Evolutionary conservation across 1,284 basidiomycete species (phyloP).

Genomic region (Cutaneotrichosporon sp.): DNA sequence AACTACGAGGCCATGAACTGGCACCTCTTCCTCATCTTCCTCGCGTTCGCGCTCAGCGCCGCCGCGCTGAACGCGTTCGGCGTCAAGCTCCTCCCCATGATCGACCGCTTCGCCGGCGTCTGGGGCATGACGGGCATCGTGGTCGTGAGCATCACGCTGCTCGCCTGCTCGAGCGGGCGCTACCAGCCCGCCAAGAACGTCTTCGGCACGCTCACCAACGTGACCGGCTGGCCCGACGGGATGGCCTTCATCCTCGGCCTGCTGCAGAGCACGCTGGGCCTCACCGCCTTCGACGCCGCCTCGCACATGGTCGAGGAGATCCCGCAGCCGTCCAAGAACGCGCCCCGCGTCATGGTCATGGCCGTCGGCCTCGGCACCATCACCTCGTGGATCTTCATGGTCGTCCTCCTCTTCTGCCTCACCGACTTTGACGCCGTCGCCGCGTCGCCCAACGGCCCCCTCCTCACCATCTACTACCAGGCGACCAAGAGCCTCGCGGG

Average conservation of each 20-base stretch:
- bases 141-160: conserved; percentile 37
- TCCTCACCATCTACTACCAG: conserved; percentile 30
- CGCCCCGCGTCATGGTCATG: conserved; percentile 45
- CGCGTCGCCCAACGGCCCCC: conserved; percentile 14
- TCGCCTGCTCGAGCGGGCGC: conserved; percentile 21
- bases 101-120: conserved; percentile 35
- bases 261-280: conserved; percentile 37
- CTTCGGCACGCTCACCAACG: conserved; percentile 47
- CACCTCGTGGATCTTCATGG: conserved; percentile 42
- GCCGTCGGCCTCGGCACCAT: conserved; percentile 38
- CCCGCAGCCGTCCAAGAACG: conserved; percentile 38
- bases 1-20: conserved; percentile 12
- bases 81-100: conserved; percentile 17
- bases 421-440: conserved; percentile 16
- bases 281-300: conserved; percentile 32
- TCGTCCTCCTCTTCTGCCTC: conserved; percentile 39
- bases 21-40: conserved; percentile 22
- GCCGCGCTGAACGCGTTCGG: conserved; percentile 23
- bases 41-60: conserved; percentile 12
- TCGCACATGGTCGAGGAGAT: conserved; percentile 52
- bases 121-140: conserved; percentile 44
- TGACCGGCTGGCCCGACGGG: conserved; percentile 24
- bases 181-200: conserved; percentile 49
- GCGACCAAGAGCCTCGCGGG: conserved; percentile 33
- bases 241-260: conserved; percentile 52